Base-by-base conservation (phyloP, 140 eudicot genomes). In the Stevia rebaudiana region DNA sequence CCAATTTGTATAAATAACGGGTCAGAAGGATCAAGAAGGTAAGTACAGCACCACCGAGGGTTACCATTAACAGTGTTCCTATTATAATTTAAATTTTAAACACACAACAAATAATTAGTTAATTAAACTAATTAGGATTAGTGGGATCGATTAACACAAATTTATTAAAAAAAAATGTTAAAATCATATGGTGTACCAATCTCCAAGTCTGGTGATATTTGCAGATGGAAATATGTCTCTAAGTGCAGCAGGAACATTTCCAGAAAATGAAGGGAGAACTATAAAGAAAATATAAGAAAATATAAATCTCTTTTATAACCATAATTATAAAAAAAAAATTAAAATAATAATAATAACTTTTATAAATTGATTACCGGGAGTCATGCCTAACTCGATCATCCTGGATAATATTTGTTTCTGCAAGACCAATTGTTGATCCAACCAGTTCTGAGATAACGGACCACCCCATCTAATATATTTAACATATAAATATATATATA, bases 251-350 rank as follows among this genome's bases (percentile, higher is more conserved):
- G 98, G 98, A 70, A 91, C 92, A 54, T 91, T 91, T 41, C 98
- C 98, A 63, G 98, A 87, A 68, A 91, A 91, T 70, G 98, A 87
- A 41, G 98, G 98, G 57, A 91, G 91, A 44, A 91, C 98, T 91
- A 63, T 23, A 70, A 37, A 66, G 30, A 72, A 44, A 91, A 96
- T 91, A 63, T 23, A 70, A 37, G 63, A 23, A 72, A 21, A 64
- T 1, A 48, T 51, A 0, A 59, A 49, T 73, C 30, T 25, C 49
- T 18, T 18, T 4, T 10, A 59, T 37, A 18, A 59, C 31, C 33
- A 35, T 18, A 37, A 17, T 4, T 2, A 36, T 19, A 3, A 1
- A 6, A 6, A 11, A 40, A 15, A 6, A 11, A 40, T 11, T 13
- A 69, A 19, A 44, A 19, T 4, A 63, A 65, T 22, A 41, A 15